Base-by-base conservation (phyloP, 2,329 filamentous ascomycete species). In the Westerdykella ornata region DNA sequence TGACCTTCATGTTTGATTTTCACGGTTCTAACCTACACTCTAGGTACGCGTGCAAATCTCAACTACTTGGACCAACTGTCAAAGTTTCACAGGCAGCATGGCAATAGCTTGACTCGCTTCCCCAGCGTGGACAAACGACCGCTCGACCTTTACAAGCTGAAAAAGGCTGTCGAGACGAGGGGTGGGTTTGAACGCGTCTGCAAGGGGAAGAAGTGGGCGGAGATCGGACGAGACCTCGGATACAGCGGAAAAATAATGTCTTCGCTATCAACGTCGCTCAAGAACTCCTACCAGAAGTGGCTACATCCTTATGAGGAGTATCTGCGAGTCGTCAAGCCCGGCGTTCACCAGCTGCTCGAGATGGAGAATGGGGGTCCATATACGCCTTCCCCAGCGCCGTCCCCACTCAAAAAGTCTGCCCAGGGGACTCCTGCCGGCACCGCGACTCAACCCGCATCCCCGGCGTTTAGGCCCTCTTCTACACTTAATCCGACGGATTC, bases 181-280 rank as follows among this genome's bases (percentile, higher is more conserved):
- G 92, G 92, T 35, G 92, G 92, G 3, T 98, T 98, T 56, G 89
- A 96, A 41, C 86, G 86, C 60, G 92, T 98, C 34, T 98, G 92
- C 75, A 96, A 95, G 68, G 77, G 84, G 42, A 98, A 98, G 70
- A 97, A 97, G 71, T 98, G 92, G 92, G 92, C 92, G 13, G 92
- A 98, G 66, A 97, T 98, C 54, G 92, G 92, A 26, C 82, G 92
- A 58, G 92, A 97, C 63, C 72, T 98, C 36, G 92, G 92, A 41
- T 98, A 98, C 68, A 97, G 90, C 61, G 92, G 92, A 62, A 98
- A 98, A 72, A 98, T 98, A 49, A 98, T 98, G 92, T 97, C 90
- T 2, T 97, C 92, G 7, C 72, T 98, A 35, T 98, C 92, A 5
- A 98, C 92, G 0, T 97, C 92, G 4, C 76, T 98, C 32, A 98